A percentile compares a stretch with the other conserved stretches of the same genome.
phyloP scores from a whole-genome alignment of 345 rosid species.

The Salix arbutifolia region DNA sequence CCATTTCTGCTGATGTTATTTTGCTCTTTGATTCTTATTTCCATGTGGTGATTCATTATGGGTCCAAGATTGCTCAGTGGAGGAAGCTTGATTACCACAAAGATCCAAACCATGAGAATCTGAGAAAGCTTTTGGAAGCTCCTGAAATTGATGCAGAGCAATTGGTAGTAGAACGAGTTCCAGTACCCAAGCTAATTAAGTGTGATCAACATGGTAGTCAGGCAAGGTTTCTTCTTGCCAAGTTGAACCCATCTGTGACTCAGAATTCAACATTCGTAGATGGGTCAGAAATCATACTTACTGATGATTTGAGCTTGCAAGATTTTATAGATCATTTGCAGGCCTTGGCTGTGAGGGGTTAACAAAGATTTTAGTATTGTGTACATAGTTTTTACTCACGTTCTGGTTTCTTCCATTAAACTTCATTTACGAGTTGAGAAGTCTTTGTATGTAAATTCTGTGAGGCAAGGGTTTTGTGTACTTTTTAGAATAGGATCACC shows the following conservation, averaged over 20 bases:
- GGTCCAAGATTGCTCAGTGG: conserved; percentile 90
- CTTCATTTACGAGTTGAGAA: neutral
- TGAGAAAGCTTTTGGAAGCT: conserved; percentile 81
- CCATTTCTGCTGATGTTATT: conserved; percentile 67
- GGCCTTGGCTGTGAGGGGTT: conserved; percentile 67
- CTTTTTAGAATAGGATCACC: neutral
- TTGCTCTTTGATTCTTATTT: conserved; percentile 90
- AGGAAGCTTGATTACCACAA: conserved; percentile 73
- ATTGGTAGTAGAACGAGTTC: conserved; percentile 65
- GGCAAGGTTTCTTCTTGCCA: conserved; percentile 96
- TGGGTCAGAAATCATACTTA: conserved; percentile 68
- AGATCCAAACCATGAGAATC: conserved; percentile 79
- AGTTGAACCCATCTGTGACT: conserved; percentile 91
- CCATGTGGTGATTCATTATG: conserved; percentile 80
- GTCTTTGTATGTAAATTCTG: neutral
- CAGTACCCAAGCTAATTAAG: conserved; percentile 69
- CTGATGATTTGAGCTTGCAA: conserved; percentile 89
- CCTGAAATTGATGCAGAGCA: conserved; percentile 70
- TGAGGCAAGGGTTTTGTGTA: neutral
- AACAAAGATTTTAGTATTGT: neutral
- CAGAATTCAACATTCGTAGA: conserved; percentile 56
- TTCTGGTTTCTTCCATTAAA: neutral
- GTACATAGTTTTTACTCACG: neutral
- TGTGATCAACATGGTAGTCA: conserved; percentile 94
- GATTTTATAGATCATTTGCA: conserved; percentile 80